Evolutionary conservation across 345 rosid genomes (phyloP).

Genomic region (Garcia nutans): DNA sequence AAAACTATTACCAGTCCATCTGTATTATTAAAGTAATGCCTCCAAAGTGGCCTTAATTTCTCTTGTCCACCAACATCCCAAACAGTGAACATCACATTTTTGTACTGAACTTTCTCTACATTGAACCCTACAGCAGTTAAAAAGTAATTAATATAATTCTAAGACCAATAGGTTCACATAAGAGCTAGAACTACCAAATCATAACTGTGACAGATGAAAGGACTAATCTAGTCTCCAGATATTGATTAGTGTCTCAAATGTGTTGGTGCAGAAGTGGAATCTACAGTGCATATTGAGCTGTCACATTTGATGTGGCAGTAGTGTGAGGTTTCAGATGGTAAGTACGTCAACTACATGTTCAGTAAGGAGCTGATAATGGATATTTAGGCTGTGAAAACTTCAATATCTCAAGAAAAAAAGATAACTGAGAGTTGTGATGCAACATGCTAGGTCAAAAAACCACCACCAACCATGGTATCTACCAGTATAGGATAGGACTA

Average conservation of each 20-base stretch:
- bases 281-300: not conserved
- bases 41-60: conserved; percentile 96
- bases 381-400: no score
- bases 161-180: conserved; percentile 4
- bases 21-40: conserved; percentile 97
- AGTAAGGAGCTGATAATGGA: no score
- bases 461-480: no score
- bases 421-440: no score
- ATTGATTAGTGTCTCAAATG: not conserved
- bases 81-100: conserved; percentile 95
- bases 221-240: not conserved
- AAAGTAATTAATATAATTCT: conserved; percentile 4
- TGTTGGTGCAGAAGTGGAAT: not conserved
- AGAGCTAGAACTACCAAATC: not conserved
- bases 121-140: conserved; percentile 70
- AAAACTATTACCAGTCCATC: conserved; percentile 77
- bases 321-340: no score
- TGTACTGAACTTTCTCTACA: conserved; percentile 99
- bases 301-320: no score
- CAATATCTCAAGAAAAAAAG: no score
- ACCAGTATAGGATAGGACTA: no score
- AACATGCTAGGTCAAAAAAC: no score
- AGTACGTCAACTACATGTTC: no score
- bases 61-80: conserved; percentile 99
- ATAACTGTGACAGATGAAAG: not conserved